Percentiles rank a stretch among this genome's conserved stretches.
Conservation (phyloP, 23 red algal genomes). For the Rhodosorus marinus region DNA sequence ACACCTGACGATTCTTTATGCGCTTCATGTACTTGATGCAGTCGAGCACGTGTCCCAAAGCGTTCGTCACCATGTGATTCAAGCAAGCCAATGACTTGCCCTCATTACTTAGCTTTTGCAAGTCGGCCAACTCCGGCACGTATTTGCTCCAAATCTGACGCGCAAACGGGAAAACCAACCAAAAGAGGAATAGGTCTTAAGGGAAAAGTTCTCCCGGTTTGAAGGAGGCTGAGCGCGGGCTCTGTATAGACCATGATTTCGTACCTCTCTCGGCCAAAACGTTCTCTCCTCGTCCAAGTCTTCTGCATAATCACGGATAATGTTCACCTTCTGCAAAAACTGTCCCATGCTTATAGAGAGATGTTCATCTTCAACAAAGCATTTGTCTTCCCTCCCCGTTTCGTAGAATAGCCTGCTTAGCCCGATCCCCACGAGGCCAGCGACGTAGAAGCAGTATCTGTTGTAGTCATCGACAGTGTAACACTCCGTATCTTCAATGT, state of each 20-base stretch:
- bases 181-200: not conserved
- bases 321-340: constrained; percentile 98
- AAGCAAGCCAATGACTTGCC: constrained; percentile 37
- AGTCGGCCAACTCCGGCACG: constrained; percentile 44
- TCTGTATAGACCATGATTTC: no score
- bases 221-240: not conserved
- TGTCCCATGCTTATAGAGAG: constrained; percentile 91
- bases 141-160: constrained; percentile 72
- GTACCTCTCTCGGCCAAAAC: constrained; percentile 95
- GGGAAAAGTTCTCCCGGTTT: no score
- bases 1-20: constrained; percentile 35
- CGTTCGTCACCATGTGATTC: constrained; percentile 92
- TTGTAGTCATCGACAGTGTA: constrained; percentile 66
- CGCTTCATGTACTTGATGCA: constrained; percentile 83
- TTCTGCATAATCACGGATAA: constrained; percentile 89
- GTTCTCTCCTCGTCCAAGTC: constrained; percentile 78
- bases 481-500: constrained; percentile 49
- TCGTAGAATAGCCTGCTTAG: constrained; percentile 62
- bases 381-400: constrained; percentile 13
- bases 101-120: constrained; percentile 29
- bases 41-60: constrained; percentile 74
- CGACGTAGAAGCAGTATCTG: constrained; percentile 91
- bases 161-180: not conserved
- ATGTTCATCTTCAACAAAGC: constrained; percentile 17
- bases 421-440: constrained; percentile 75